Conservation (phyloP, 257 asterid species). For the Solanum gandarillasii region DNA sequence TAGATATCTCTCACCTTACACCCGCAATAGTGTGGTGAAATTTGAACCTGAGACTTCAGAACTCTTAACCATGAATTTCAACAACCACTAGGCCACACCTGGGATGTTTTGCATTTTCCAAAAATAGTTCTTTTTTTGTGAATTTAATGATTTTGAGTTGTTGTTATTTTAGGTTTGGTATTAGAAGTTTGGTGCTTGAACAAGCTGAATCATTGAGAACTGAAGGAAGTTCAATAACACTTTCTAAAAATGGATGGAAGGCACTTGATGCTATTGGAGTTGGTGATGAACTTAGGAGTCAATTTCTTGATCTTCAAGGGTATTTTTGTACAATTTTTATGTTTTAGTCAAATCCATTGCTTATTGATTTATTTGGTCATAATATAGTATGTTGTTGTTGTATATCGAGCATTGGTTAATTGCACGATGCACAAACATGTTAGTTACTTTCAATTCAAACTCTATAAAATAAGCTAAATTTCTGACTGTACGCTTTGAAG, state of each 20-base stretch:
- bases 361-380: neutral
- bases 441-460: neutral
- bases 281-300: conserved; percentile 50
- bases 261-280: conserved; percentile 79
- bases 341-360: neutral
- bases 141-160: neutral
- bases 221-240: conserved; percentile 76
- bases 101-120: too few relatives aligned
- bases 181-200: conserved; percentile 60
- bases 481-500: neutral
- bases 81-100: neutral
- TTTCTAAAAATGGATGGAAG: conserved; percentile 88
- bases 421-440: neutral
- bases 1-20: neutral
- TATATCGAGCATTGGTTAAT: neutral
- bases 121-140: neutral
- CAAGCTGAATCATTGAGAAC: conserved; percentile 64
- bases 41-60: fast-evolving
- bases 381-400: neutral
- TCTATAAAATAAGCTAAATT: neutral
- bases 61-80: neutral
- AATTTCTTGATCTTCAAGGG: conserved; percentile 85
- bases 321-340: neutral
- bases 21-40: neutral
- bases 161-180: conserved; percentile 40